phyloP scores from a whole-genome alignment of 2,329 filamentous ascomycete genomes.

The Curvularia eragrostidis region DNA sequence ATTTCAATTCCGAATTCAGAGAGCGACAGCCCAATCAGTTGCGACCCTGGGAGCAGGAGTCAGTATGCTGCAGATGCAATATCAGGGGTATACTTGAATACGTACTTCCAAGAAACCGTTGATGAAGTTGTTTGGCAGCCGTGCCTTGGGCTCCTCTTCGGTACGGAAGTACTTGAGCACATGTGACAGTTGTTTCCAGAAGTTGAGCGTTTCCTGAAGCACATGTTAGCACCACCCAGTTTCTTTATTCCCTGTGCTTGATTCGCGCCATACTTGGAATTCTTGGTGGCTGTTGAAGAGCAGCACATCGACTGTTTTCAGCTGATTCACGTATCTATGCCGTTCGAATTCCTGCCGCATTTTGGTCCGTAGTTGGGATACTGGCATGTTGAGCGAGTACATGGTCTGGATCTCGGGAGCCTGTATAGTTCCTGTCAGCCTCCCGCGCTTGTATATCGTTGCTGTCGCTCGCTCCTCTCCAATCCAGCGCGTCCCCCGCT shows the following conservation, averaged over 20 bases:
- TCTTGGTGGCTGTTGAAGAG: constrained; percentile 91
- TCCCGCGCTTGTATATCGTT: constrained; percentile 1
- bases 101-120: constrained; percentile 91
- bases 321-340: constrained; percentile 89
- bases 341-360: constrained; percentile 97
- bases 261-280: constrained; percentile 73
- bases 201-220: constrained; percentile 92
- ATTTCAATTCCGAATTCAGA: constrained; percentile 12
- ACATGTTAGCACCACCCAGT: constrained; percentile 6
- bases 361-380: constrained; percentile 87
- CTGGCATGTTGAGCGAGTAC: constrained; percentile 91
- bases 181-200: constrained; percentile 96
- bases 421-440: constrained; percentile 57
- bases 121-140: constrained; percentile 89
- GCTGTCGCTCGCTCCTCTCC: constrained; percentile 1
- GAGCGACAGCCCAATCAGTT: constrained; percentile 37
- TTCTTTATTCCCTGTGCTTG: neutral
- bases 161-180: constrained; percentile 96
- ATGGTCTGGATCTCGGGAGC: constrained; percentile 96
- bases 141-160: constrained; percentile 78
- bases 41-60: constrained; percentile 42
- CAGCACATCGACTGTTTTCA: constrained; percentile 86
- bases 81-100: neutral
- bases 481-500: constrained; percentile 1
- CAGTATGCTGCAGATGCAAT: neutral